Evolutionary conservation across 148 eudicot genomes (phyloP).

Genomic region (Drosera capensis): DNA sequence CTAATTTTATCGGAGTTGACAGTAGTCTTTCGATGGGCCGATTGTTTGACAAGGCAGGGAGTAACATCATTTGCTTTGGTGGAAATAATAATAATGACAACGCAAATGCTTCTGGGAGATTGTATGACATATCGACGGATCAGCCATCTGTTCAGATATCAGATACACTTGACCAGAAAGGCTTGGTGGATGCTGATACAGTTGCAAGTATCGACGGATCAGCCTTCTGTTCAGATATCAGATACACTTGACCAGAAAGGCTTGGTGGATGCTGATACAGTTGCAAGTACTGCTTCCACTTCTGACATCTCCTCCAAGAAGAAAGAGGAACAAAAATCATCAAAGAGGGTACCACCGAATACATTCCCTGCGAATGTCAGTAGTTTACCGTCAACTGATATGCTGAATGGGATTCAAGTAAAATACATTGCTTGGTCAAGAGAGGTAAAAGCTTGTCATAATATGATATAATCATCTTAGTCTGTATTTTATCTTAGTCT

Average conservation of each 20-base stretch:
- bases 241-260: slow-evolving; percentile 16
- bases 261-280: slow-evolving; percentile 19
- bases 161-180: not conserved
- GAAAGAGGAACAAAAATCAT: slow-evolving; percentile 38
- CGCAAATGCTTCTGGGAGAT: slow-evolving; percentile 17
- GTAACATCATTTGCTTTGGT: slow-evolving; percentile 53
- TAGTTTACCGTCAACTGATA: slow-evolving; percentile 73
- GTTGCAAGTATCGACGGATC: not conserved
- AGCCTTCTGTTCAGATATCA: slow-evolving; percentile 15
- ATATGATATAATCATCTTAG: slow-evolving; percentile 1
- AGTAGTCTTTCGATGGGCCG: slow-evolving; percentile 26
- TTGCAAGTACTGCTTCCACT: slow-evolving; percentile 13
- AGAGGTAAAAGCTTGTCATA: slow-evolving; percentile 32
- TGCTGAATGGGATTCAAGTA: slow-evolving; percentile 76
- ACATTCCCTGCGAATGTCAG: slow-evolving; percentile 77
- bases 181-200: slow-evolving; percentile 2
- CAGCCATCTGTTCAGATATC: slow-evolving; percentile 12
- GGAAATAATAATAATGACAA: slow-evolving; percentile 29
- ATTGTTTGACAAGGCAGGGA: slow-evolving; percentile 29
- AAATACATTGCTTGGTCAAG: slow-evolving; percentile 73
- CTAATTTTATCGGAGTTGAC: slow-evolving; percentile 12
- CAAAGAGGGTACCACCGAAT: slow-evolving; percentile 33
- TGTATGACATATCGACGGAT: slow-evolving; percentile 20
- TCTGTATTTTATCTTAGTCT: too few relatives aligned
- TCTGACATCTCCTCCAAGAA: slow-evolving; percentile 18